Evolutionary conservation across 2,329 filamentous ascomycete species (phyloP), one percentile per base, ranked within the genome.

Genomic region (Talaromyces sp.): DNA sequence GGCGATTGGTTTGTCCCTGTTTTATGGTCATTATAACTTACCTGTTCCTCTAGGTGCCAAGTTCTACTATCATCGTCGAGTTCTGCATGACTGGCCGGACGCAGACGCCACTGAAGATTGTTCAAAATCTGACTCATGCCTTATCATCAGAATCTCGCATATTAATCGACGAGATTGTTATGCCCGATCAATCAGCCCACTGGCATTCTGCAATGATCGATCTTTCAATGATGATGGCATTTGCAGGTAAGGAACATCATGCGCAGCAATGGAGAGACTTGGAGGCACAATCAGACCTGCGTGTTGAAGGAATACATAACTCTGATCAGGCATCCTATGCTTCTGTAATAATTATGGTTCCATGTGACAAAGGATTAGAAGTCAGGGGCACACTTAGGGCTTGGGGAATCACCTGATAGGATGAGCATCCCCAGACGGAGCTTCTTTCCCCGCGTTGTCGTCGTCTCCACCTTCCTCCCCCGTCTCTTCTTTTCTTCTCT

Each of bases 351-450:
- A 10, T 29, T 31, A 19, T 51, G 22, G 47, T 27, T 51, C 25
- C 47, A 51, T 17, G 5, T 51, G 11, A 25, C 31, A 56, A 36
- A n/a, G n/a, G 1, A 22, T 22, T 36, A 17, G 19, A 36, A 36
- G n/a, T n/a, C n/a, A n/a, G n/a, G n/a, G n/a, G n/a, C 47, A 11
- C 53, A 1, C 53, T 56, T 56, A 56, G 53, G 53, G 53, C n/a
- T 54, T 31, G 10, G n/a, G 5, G n/a, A 17, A 19, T 56, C 53
- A 56, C 53, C 53, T 56, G 53, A 56, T 56, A n/a, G 31, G 29
- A 15, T n/a, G 17, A 15, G 2, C 29, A 13, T 36, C 0, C 51
- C 51, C 51, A 29, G 29, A 36, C 51, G 17, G 8, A 19, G 17
- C 17, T 34, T 7, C 53, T 15, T 56, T 56, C 53, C 53, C 53